A percentile compares a stretch with the other conserved stretches of the same genome.
These are phyloP conservation scores for Chrysosphaeria jannelii DNA, from an alignment of 2,329 filamentous ascomycete species.

Conservation along the genomic window DNA sequence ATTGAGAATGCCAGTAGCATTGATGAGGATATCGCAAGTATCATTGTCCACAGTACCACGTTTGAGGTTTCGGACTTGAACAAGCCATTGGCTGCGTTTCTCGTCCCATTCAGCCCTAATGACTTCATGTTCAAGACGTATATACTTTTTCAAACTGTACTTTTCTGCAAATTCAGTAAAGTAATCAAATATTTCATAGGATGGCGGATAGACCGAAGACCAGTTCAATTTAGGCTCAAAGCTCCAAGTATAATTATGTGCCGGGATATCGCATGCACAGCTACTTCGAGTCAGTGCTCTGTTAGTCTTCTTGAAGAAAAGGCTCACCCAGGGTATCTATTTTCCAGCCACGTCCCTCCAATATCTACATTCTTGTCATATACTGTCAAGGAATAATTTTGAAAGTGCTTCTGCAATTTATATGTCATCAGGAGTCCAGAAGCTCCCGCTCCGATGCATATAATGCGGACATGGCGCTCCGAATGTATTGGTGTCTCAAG, in stretches of 20 bases:
- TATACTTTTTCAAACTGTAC: slow-evolving; percentile 11
- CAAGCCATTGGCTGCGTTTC: slow-evolving; percentile 7
- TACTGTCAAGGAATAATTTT: slow-evolving; percentile 9
- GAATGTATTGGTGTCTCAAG: slow-evolving; percentile 4
- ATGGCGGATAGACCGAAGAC: slow-evolving; percentile 7
- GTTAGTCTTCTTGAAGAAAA: too few relatives aligned
- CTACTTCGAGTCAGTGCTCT: too few relatives aligned
- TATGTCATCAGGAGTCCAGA: slow-evolving; percentile 17
- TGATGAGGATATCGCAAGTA: slow-evolving; percentile 5
- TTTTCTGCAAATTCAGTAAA: slow-evolving; percentile 9
- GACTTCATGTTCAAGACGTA: slow-evolving; percentile 14
- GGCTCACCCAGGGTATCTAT: slow-evolving; percentile 15
- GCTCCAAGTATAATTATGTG: slow-evolving; percentile 16
- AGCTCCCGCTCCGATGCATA: slow-evolving; percentile 17
- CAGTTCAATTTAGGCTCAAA: slow-evolving; percentile 7
- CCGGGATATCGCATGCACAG: slow-evolving; percentile 18
- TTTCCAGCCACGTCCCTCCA: slow-evolving; percentile 21
- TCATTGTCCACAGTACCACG: slow-evolving; percentile 4
- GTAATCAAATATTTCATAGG: slow-evolving; percentile 7
- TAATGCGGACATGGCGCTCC: slow-evolving; percentile 6
- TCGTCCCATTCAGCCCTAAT: slow-evolving; percentile 14
- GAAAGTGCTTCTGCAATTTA: slow-evolving; percentile 13
- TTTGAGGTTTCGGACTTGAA: slow-evolving; percentile 1
- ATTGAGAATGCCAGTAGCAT: slow-evolving; percentile 6
- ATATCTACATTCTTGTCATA: slow-evolving; percentile 18